These are phyloP conservation scores for Termitomyces sp. DNA, from an alignment of 768 basidiomycete genomes.

Conservation along the genomic window DNA sequence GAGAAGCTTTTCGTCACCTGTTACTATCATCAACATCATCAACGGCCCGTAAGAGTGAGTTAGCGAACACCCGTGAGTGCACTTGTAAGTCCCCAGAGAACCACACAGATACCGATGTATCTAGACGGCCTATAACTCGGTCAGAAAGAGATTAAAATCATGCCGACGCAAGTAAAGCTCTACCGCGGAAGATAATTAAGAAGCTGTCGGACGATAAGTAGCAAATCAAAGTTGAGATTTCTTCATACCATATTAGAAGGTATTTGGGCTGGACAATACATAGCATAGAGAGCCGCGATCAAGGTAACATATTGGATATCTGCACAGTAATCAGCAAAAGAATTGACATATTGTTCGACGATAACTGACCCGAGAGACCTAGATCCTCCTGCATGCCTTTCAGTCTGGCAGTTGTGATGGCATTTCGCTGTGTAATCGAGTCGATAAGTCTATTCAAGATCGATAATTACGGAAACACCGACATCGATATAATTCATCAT, in stretches of 20 bases:
- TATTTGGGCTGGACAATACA: conserved; percentile 62
- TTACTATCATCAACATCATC: background rate
- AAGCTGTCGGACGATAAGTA: conserved; percentile 30
- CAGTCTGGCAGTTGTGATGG: conserved; percentile 46
- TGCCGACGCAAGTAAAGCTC: background rate
- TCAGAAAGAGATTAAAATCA: background rate
- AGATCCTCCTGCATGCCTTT: conserved; percentile 50
- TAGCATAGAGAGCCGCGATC: conserved; percentile 51
- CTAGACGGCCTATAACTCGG: conserved; percentile 44
- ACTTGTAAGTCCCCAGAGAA: conserved; percentile 62
- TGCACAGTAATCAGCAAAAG: conserved; percentile 21
- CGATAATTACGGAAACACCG: conserved; percentile 9
- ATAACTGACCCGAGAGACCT: conserved; percentile 34
- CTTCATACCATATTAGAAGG: conserved; percentile 60
- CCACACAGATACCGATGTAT: conserved; percentile 58
- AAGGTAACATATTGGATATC: conserved; percentile 52
- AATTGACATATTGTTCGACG: background rate
- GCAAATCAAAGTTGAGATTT: background rate
- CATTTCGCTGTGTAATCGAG: conserved; percentile 34
- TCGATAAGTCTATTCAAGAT: background rate
- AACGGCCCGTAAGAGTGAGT: background rate
- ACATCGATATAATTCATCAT: conserved; percentile 73
- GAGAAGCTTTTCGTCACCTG: conserved; percentile 52
- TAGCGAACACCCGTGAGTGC: conserved; percentile 54
- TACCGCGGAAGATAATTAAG: conserved; percentile 53